Conservation (phyloP, 306 rosid genomes). For the Sophora flavescens region DNA sequence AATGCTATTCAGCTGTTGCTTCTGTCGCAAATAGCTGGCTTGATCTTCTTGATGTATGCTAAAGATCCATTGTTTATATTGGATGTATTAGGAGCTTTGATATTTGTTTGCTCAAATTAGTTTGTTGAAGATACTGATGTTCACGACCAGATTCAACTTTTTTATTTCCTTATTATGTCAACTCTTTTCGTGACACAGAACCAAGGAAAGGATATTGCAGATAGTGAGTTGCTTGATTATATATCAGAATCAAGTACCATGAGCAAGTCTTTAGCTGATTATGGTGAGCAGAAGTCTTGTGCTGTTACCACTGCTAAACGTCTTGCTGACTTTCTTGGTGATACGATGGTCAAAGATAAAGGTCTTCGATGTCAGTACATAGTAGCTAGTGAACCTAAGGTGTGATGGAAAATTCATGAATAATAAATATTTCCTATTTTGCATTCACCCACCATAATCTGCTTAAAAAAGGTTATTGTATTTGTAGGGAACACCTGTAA, state of each 20-base stretch:
- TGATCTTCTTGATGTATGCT: slow-evolving; percentile 96
- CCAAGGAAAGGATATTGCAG: slow-evolving; percentile 92
- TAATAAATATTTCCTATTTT: slow-evolving; percentile 17
- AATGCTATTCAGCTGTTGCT: slow-evolving; percentile 94
- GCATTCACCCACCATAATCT: slow-evolving; percentile 36
- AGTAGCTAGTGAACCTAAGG: slow-evolving; percentile 98
- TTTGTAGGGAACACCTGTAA: slow-evolving; percentile 95
- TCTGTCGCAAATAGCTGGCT: slow-evolving; percentile 94
- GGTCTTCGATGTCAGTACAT: slow-evolving; percentile 95
- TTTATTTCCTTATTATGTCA: slow-evolving; percentile 26
- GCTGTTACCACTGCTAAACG: slow-evolving; percentile 97
- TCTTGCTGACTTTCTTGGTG: slow-evolving; percentile 96
- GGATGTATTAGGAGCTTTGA: slow-evolving; percentile 30
- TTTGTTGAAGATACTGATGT: slow-evolving; percentile 39
- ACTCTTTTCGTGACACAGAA: slow-evolving; percentile 60
- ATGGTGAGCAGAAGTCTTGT: slow-evolving; percentile 91
- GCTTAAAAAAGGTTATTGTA: slow-evolving; percentile 34
- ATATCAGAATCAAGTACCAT: slow-evolving; percentile 99
- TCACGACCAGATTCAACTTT: slow-evolving; percentile 31
- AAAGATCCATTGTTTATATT: slow-evolving; percentile 34
- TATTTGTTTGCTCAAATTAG: slow-evolving; percentile 22
- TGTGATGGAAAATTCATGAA: slow-evolving; percentile 40
- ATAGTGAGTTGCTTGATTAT: slow-evolving; percentile 93
- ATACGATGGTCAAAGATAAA: slow-evolving; percentile 95
- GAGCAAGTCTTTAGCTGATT: slow-evolving; percentile 98